These are phyloP conservation scores for Fragaria vesca DNA, from an alignment of 306 rosid genomes.

Conservation along the genomic window DNA sequence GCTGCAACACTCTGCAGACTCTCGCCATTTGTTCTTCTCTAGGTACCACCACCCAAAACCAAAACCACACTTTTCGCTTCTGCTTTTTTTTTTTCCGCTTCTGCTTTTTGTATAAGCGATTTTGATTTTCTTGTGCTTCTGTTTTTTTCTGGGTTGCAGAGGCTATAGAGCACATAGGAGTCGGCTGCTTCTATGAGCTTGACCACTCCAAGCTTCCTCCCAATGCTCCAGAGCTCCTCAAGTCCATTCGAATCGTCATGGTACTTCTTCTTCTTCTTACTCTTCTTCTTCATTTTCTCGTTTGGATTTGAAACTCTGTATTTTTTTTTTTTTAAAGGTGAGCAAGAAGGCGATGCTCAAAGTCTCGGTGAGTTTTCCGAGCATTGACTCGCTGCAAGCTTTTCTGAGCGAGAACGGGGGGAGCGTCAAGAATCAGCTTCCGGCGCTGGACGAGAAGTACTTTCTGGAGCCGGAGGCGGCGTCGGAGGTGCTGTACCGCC, in stretches of 20 bases:
- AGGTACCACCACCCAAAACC: not conserved
- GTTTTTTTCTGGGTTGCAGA: constrained; percentile 31
- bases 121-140: not conserved
- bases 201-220: constrained; percentile 60
- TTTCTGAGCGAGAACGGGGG: constrained; percentile 33
- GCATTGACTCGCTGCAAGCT: constrained; percentile 57
- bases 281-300: not conserved
- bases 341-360: constrained; percentile 44
- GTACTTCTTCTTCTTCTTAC: constrained; percentile 26
- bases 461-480: constrained; percentile 55
- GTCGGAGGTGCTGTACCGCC: constrained; percentile 41
- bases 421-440: constrained; percentile 31
- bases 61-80: not conserved
- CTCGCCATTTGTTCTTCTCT: not conserved
- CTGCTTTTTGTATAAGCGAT: not conserved
- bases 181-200: constrained; percentile 65
- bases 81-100: not conserved
- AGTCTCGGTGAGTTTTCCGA: constrained; percentile 67
- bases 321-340: constrained; percentile 20
- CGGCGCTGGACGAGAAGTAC: constrained; percentile 66
- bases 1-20: constrained; percentile 26
- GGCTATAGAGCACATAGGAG: constrained; percentile 42
- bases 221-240: constrained; percentile 52
- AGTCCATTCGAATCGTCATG: constrained; percentile 59
- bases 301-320: not conserved